Percentiles rank a stretch among this genome's conserved stretches.
These are phyloP conservation scores for Populus alba DNA, from an alignment of 345 rosid species.

Conservation along the genomic window DNA sequence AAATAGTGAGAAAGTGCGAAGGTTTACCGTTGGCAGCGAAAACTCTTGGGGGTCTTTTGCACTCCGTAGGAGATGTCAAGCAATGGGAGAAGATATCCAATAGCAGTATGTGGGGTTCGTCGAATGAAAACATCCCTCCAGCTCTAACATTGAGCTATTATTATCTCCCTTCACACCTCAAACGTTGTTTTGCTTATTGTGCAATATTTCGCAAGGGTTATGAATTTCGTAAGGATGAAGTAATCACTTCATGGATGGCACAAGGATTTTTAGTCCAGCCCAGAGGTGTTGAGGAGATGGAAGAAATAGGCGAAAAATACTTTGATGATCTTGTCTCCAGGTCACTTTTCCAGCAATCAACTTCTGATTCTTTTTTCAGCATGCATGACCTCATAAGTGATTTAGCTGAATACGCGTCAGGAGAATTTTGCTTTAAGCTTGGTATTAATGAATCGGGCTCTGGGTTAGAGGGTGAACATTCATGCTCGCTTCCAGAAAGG, in stretches of 20 bases:
- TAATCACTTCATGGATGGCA: conserved; percentile 17
- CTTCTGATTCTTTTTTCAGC: background rate
- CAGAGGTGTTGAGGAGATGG: background rate
- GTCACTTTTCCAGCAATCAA: conserved; percentile 12
- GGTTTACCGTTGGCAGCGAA: conserved; percentile 17
- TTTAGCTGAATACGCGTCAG: conserved; percentile 4
- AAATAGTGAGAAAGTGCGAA: conserved; percentile 7
- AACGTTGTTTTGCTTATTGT: conserved; percentile 20
- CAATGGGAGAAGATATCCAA: conserved; percentile 12
- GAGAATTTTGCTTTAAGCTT: conserved; percentile 11
- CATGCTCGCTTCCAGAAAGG: background rate
- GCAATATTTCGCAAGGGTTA: conserved; percentile 11
- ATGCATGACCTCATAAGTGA: conserved; percentile 16
- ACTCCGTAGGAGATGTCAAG: background rate
- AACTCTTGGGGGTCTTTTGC: conserved; percentile 7
- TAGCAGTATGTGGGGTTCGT: conserved; percentile 4
- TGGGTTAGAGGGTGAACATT: conserved; percentile 1
- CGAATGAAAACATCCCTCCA: background rate
- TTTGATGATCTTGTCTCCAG: conserved; percentile 14
- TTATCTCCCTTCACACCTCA: conserved; percentile 17
- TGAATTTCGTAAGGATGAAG: conserved; percentile 6
- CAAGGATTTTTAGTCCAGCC: conserved; percentile 2
- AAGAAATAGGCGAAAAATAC: conserved; percentile 4
- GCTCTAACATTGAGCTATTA: conserved; percentile 18
- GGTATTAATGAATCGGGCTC: background rate